These are phyloP conservation scores for Otatea glauca DNA, from an alignment of 176 grass and related monocot genomes.

Conservation along the genomic window DNA sequence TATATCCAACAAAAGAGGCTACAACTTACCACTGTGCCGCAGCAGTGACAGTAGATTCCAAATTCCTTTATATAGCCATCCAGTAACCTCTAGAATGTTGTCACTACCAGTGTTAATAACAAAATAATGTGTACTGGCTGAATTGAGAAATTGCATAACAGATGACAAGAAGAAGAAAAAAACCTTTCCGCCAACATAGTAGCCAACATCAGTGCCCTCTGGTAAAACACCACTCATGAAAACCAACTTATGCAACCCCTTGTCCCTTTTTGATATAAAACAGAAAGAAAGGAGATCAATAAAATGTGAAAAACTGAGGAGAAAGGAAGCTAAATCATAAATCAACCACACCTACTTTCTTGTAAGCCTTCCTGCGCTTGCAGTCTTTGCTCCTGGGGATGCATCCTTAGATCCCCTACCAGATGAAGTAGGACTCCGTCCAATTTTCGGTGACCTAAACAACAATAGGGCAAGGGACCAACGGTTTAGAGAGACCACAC, in stretches of 20 bases:
- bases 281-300: constrained; percentile 32
- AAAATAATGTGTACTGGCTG: constrained; percentile 23
- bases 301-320: constrained; percentile 8
- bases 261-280: constrained; percentile 50
- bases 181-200: constrained; percentile 82
- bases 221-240: constrained; percentile 77
- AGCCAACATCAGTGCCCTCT: constrained; percentile 74
- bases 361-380: constrained; percentile 57
- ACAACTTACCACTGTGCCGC: constrained; percentile 73
- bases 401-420: constrained; percentile 49
- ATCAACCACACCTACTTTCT: constrained; percentile 56
- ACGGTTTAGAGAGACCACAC: not conserved
- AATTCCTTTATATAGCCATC: constrained; percentile 90
- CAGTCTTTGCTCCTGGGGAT: constrained; percentile 49
- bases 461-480: not conserved
- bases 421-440: constrained; percentile 35
- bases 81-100: constrained; percentile 74
- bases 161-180: constrained; percentile 37
- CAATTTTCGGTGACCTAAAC: constrained; percentile 53
- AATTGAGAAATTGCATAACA: constrained; percentile 8
- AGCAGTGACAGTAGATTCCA: constrained; percentile 96
- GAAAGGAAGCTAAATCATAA: constrained; percentile 4
- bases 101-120: constrained; percentile 37
- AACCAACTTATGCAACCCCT: constrained; percentile 71
- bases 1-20: constrained; percentile 16